Evolutionary conservation across 1,284 basidiomycete genomes (phyloP).

Genomic region (Leccinum ponderosum): DNA sequence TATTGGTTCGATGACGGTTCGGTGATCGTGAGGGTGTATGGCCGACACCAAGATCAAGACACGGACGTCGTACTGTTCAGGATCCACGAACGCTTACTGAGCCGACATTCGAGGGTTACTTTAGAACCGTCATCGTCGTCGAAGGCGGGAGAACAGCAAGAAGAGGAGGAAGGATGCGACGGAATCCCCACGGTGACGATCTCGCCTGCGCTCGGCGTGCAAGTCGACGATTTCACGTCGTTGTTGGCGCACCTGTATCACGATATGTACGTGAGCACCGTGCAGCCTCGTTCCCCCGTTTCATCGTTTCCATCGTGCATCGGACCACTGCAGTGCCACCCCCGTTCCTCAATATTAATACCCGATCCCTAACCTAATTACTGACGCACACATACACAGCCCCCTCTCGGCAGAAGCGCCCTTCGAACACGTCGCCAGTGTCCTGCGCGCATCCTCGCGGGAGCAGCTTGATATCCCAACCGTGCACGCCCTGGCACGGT

Average conservation of each 20-base stretch:
- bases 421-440: slow-evolving; percentile 46
- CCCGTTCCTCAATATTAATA: not conserved
- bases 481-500: slow-evolving; percentile 46
- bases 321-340: no score
- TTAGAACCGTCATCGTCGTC: slow-evolving; percentile 2
- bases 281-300: not conserved
- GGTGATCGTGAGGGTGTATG: slow-evolving; percentile 43
- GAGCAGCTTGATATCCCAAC: slow-evolving; percentile 55
- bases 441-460: slow-evolving; percentile 56
- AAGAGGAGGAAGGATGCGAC: slow-evolving; percentile 2
- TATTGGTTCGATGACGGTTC: slow-evolving; percentile 70
- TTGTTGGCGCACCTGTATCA: slow-evolving; percentile 65
- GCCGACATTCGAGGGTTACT: slow-evolving; percentile 44
- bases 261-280: slow-evolving; percentile 49
- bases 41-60: not conserved
- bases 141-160: not conserved
- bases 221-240: slow-evolving; percentile 49
- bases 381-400: slow-evolving; percentile 35
- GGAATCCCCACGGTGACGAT: slow-evolving; percentile 34
- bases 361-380: not conserved
- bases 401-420: slow-evolving; percentile 43
- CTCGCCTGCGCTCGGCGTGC: slow-evolving; percentile 36
- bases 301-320: not conserved
- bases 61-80: slow-evolving; percentile 46
- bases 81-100: slow-evolving; percentile 52